A percentile compares a stretch with the other conserved stretches of the same genome.
phyloP scores from a whole-genome alignment of 2,329 filamentous ascomycete genomes.

The Hymenoscyphus fructigenus region DNA sequence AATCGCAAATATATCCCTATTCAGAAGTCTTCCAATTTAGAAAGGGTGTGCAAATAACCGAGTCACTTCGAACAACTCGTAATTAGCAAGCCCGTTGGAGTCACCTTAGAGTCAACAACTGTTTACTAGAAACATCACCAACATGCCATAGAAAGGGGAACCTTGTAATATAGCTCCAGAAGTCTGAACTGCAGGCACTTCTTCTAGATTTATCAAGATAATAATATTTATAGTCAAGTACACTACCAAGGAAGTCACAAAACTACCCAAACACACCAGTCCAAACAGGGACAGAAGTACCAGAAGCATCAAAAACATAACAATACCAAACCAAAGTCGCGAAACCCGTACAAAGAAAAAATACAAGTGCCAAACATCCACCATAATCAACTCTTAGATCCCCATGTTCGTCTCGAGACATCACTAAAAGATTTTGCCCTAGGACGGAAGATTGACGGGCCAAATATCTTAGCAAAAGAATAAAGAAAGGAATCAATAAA shows the following conservation, averaged over 20 bases:
- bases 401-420: neutral
- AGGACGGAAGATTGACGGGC: neutral
- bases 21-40: neutral
- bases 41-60: neutral
- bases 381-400: neutral
- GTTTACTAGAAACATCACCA: no score
- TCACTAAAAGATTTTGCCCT: neutral
- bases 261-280: constrained; percentile 5
- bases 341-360: neutral
- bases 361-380: neutral
- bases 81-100: no score
- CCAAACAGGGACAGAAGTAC: constrained; percentile 1
- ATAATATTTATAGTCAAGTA: neutral
- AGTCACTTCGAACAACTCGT: no score
- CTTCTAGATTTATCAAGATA: neutral
- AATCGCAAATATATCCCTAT: neutral
- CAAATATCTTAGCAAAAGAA: neutral
- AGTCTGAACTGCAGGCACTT: no score
- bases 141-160: neutral
- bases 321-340: constrained; percentile 4
- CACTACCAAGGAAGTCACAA: neutral
- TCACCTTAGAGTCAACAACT: no score
- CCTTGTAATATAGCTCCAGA: no score
- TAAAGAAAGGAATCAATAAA: neutral
- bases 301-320: neutral